Evolutionary conservation across 1,284 basidiomycete genomes (phyloP).

Genomic region (Golubevia sp.): DNA sequence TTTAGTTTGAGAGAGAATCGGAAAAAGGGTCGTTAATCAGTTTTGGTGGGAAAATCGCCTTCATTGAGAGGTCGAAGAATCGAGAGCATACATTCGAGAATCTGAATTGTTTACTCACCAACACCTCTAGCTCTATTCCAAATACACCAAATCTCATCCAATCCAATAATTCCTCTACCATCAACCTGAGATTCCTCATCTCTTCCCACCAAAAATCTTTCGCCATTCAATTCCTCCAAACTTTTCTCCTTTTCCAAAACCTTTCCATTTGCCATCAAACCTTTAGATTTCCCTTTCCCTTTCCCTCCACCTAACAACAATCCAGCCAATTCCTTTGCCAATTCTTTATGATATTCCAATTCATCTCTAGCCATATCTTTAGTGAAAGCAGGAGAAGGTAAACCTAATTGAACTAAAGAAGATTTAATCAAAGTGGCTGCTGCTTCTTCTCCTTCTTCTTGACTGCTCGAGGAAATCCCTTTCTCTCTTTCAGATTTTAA

Average conservation of each 20-base stretch:
- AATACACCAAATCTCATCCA: conserved; percentile 95
- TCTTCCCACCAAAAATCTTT: neutral
- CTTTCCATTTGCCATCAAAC: conserved; percentile 44
- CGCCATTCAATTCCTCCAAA: conserved; percentile 6
- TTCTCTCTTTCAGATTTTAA: neutral
- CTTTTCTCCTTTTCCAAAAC: conserved; percentile 54
- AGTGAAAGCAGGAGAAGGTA: conserved; percentile 81
- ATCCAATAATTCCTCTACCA: conserved; percentile 72
- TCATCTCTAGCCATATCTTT: conserved; percentile 87
- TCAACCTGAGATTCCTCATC: neutral
- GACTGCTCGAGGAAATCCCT: neutral
- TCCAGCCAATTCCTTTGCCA: conserved; percentile 80
- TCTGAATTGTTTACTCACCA: conserved; percentile 69
- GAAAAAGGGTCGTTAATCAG: no score
- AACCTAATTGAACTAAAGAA: conserved; percentile 83
- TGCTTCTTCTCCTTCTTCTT: conserved; percentile 74
- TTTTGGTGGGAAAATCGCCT: no score
- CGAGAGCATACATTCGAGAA: no score
- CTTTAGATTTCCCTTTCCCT: conserved; percentile 25
- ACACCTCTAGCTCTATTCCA: conserved; percentile 96
- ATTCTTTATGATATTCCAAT: conserved; percentile 75
- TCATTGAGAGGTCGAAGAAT: no score
- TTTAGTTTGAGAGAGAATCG: conserved; percentile 7
- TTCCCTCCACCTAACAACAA: conserved; percentile 69
- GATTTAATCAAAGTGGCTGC: conserved; percentile 69